A percentile compares a stretch with the other conserved stretches of the same genome.
These are phyloP conservation scores for Cyberlindnera galapagoensis DNA, from an alignment of 805 yeast genomes.

Conservation along the genomic window DNA sequence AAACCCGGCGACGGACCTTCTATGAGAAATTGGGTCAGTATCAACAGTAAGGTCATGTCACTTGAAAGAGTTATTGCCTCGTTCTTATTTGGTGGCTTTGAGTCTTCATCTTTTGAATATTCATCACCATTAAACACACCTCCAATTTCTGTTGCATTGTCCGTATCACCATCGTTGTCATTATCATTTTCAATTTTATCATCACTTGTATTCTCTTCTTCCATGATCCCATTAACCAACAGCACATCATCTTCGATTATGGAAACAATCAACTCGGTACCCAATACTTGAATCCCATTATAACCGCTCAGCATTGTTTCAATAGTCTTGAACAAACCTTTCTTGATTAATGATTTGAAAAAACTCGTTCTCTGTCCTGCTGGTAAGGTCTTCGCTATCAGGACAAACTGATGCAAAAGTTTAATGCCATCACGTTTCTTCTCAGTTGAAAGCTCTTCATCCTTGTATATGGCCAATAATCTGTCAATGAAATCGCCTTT, in stretches of 20 bases:
- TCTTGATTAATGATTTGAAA: conserved; percentile 53
- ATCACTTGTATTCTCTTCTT: conserved; percentile 2
- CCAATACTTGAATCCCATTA: conserved; percentile 50
- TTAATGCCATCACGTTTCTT: conserved; percentile 64
- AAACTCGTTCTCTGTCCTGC: conserved; percentile 56
- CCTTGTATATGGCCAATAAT: conserved; percentile 50
- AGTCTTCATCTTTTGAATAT: conserved; percentile 7
- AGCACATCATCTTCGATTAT: conserved; percentile 80
- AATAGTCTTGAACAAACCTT: conserved; percentile 65
- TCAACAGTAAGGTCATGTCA: conserved; percentile 52
- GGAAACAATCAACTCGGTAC: conserved; percentile 73
- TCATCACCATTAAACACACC: conserved; percentile 9
- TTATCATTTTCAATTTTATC: not conserved
- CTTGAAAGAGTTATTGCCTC: conserved; percentile 29
- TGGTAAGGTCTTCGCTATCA: conserved; percentile 63
- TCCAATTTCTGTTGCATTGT: conserved; percentile 4
- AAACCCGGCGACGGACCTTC: conserved; percentile 64
- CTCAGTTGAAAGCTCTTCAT: conserved; percentile 11
- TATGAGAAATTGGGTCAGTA: conserved; percentile 52
- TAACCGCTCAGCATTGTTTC: conserved; percentile 61
- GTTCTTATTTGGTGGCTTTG: conserved; percentile 1
- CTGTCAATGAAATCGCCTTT: conserved; percentile 45
- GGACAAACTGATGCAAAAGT: conserved; percentile 72
- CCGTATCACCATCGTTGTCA: conserved; percentile 2
- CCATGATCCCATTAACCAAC: conserved; percentile 35